Base-by-base conservation (phyloP, 768 basidiomycete species). In the Lactarius hengduanensis region DNA sequence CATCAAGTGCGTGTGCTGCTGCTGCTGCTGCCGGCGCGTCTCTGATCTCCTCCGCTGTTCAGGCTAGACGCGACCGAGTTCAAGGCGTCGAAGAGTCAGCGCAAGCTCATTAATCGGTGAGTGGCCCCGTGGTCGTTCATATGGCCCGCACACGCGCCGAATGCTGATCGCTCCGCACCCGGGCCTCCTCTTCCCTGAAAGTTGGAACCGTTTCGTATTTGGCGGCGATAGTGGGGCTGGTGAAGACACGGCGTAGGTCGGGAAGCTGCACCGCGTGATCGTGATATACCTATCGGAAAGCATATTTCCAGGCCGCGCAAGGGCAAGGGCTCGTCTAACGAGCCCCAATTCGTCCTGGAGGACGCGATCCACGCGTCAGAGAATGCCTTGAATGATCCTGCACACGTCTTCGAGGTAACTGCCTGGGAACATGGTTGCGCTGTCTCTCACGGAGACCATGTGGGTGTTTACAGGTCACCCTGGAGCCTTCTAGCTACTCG, bases 401-500 rank as follows among this genome's bases (percentile, higher is more conserved):
- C 71, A 10, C 88, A 92, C 73, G 73, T 75, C 58, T 94, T 91
- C 67, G 84, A 88, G 81, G 90, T 88, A 62, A 32, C 63, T 65
- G 41, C 13, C 26, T 26, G 26, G 11, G 10, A 47, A n/a, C 43
- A 34, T 38, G 10, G 26, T 41, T n/a, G 20, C 36, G 28, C 1
- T 11, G 36, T 50, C 38, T 18, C 50, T 32, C 26, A n/a, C 18
- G 16, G 36, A 10, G 16, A 32, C n/a, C 53, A 16, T 63, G 38
- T 43, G 54, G 20, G 22, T 36, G 34, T 62, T 45, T 26, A 20
- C 63, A 96, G 94, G 85, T 90, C 20, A 83, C 79, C 2, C 77
- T 97, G 8, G 93, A 94, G 72, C 87, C 86, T 5, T 85, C 95
- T 2, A 84, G 86, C 16, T 94, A 80, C 72, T 90, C 88, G 0